phyloP scores from a whole-genome alignment of 371 early-diverging fungal genomes.

The Quaeritorhiza haematococci region DNA sequence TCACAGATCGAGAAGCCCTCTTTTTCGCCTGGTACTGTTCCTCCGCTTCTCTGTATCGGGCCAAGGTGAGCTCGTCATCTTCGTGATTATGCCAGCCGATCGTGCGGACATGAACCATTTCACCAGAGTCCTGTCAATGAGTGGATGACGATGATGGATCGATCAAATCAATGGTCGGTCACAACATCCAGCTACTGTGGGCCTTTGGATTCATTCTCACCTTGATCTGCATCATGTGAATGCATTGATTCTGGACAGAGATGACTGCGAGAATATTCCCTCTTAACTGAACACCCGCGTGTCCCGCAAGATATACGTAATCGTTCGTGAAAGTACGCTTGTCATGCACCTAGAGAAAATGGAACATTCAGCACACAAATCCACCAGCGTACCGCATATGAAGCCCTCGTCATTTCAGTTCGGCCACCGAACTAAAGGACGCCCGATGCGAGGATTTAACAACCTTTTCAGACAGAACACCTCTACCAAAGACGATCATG shows the following conservation, averaged over 20 bases:
- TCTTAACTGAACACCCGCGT: constrained; percentile 56
- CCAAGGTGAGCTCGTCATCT: constrained; percentile 50
- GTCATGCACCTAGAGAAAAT: constrained; percentile 39
- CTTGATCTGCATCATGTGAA: constrained; percentile 52
- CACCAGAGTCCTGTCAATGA: constrained; percentile 40
- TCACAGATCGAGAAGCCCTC: too few species aligned
- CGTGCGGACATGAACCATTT: constrained; percentile 42
- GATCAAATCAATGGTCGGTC: background rate
- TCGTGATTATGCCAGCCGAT: constrained; percentile 58
- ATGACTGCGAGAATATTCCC: constrained; percentile 50
- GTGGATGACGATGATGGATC: background rate
- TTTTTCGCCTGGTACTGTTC: constrained; percentile 28
- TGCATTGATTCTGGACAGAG: constrained; percentile 57
- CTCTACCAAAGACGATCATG: background rate
- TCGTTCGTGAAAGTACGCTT: constrained; percentile 45
- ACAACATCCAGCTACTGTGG: background rate
- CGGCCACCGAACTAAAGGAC: too few species aligned
- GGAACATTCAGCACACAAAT: constrained; percentile 6
- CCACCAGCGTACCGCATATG: background rate
- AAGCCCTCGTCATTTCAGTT: background rate
- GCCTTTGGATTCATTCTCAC: constrained; percentile 18
- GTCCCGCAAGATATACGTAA: constrained; percentile 51
- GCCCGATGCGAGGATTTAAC: background rate
- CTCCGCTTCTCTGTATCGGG: constrained; percentile 37
- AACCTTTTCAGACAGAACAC: too few species aligned